Base-by-base conservation (phyloP, 108 stramenopile genomes). In the Epithemia pelagica region DNA sequence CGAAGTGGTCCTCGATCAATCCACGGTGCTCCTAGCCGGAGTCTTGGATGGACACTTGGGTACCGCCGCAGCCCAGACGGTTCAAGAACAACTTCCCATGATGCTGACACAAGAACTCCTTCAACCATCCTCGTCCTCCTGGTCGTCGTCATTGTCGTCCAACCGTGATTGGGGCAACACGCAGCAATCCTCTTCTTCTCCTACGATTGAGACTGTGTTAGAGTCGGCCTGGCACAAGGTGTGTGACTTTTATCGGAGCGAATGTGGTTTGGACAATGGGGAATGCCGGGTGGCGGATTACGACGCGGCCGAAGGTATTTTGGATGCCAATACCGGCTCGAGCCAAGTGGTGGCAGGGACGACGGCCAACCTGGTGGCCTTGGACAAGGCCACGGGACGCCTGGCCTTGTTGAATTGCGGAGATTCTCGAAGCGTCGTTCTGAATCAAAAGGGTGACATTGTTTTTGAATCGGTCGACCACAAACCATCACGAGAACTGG, bases 1-100 rank as follows among this genome's bases (percentile, higher is more conserved):
- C 27, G 65, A 66, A 66, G 76, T 92, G 21, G 68, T 88, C 21
- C 5, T 46, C 10, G 37, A 15, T 46, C 82, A 86, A 32, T 71
- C 77, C 60, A 58, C 65, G 27, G 72, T 85, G 2, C 59, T 89
- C 5, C 52, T 92, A 1, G 77, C 84, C n/a, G 91, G 86, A 26
- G 86, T 92, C 2, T 78, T 87, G 76, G 91, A 92, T 74, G 91
- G 91, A 18, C 91, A 92, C 56, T 84, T 84, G 0, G 91, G 91
- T 23, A 75, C 61, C 20, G 82, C 80, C 10, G 91, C 91, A 28
- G 75, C 84, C 55, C 68, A 81, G 59, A 64, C 70, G 3, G 79
- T 84, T 28, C 73, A 84, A 21, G 60, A 74, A 52, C 59, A 80
- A 5, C 53, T 89, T 24, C 88, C 91, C 22, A 58, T 62, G 10